A percentile compares a stretch with the other conserved stretches of the same genome.
These are phyloP conservation scores for Diaporthe sp. DNA, from an alignment of 2,329 filamentous ascomycete species.

Conservation along the genomic window DNA sequence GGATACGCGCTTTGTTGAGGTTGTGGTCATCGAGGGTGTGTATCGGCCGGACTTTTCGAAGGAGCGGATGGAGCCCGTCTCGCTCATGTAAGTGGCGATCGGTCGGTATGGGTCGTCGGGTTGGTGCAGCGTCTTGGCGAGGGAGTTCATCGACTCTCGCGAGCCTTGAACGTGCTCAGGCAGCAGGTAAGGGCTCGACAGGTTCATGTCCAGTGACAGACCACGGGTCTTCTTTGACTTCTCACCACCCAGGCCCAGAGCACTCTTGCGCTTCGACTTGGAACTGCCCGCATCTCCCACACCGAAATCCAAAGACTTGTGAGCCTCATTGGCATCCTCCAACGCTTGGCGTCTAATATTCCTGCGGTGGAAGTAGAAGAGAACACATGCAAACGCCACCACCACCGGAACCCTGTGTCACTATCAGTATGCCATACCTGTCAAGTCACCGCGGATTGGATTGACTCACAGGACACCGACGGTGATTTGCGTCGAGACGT, in stretches of 20 bases:
- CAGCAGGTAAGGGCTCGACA: slow-evolving; percentile 92
- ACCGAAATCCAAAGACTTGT: slow-evolving; percentile 94
- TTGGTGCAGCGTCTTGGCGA: slow-evolving; percentile 81
- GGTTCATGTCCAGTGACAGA: slow-evolving; percentile 80
- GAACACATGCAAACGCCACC: slow-evolving; percentile 62
- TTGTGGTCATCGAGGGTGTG: slow-evolving; percentile 36
- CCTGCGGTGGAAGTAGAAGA: slow-evolving; percentile 85
- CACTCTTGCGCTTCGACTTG: slow-evolving; percentile 61
- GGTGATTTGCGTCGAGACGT: slow-evolving; percentile 35
- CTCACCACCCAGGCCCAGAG: slow-evolving; percentile 69
- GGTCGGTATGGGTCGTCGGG: slow-evolving; percentile 89
- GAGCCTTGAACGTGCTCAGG: slow-evolving; percentile 85
- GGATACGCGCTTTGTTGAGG: slow-evolving; percentile 41
- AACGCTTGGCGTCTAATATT: slow-evolving; percentile 77
- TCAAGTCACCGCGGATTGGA: neutral
- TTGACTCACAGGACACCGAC: slow-evolving; percentile 39
- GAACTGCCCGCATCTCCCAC: slow-evolving; percentile 48
- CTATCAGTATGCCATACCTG: slow-evolving; percentile 42
- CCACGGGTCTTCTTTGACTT: slow-evolving; percentile 66
- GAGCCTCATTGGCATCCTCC: slow-evolving; percentile 89
- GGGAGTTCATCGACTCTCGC: slow-evolving; percentile 86
- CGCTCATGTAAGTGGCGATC: slow-evolving; percentile 69
- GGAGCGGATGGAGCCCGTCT: slow-evolving; percentile 70
- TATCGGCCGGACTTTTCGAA: slow-evolving; percentile 58
- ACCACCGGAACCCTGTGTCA: slow-evolving; percentile 78